These are phyloP conservation scores for Yamadazyma philogaea DNA, from an alignment of 805 yeast species.

Conservation along the genomic window DNA sequence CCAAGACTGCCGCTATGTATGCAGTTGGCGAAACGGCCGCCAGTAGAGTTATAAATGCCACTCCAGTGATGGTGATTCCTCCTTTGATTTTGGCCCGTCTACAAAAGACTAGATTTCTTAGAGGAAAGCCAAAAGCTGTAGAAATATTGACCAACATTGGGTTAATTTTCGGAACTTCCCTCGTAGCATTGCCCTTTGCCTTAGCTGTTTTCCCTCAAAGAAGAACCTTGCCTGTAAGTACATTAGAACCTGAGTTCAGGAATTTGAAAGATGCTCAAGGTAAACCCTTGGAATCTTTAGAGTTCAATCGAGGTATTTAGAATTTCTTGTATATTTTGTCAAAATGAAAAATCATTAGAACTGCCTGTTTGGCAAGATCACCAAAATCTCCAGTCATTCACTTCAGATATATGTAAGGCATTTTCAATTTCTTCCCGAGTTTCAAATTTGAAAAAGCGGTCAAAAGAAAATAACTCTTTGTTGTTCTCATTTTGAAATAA, in stretches of 20 bases:
- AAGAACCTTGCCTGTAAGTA: constrained; percentile 54
- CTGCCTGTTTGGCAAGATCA: constrained; percentile 21
- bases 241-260: constrained; percentile 64
- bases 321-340: constrained; percentile 1
- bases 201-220: constrained; percentile 94
- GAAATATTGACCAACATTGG: constrained; percentile 81
- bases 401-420: constrained; percentile 41
- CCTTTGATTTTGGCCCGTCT: constrained; percentile 78
- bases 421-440: constrained; percentile 48
- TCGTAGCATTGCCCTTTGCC: constrained; percentile 89
- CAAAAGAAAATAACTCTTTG: constrained; percentile 22
- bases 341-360: neutral
- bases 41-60: constrained; percentile 90
- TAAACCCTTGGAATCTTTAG: constrained; percentile 52
- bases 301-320: constrained; percentile 92
- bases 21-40: constrained; percentile 98
- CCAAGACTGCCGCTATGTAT: constrained; percentile 80
- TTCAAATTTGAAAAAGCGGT: constrained; percentile 35
- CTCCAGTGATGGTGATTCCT: constrained; percentile 97
- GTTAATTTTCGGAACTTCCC: constrained; percentile 78
- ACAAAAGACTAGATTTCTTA: constrained; percentile 62
- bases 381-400: constrained; percentile 62
- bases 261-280: constrained; percentile 63
- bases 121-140: constrained; percentile 60
- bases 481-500: constrained; percentile 17